These are phyloP conservation scores for Suillus placidus DNA, from an alignment of 768 basidiomycete species.

Conservation along the genomic window DNA sequence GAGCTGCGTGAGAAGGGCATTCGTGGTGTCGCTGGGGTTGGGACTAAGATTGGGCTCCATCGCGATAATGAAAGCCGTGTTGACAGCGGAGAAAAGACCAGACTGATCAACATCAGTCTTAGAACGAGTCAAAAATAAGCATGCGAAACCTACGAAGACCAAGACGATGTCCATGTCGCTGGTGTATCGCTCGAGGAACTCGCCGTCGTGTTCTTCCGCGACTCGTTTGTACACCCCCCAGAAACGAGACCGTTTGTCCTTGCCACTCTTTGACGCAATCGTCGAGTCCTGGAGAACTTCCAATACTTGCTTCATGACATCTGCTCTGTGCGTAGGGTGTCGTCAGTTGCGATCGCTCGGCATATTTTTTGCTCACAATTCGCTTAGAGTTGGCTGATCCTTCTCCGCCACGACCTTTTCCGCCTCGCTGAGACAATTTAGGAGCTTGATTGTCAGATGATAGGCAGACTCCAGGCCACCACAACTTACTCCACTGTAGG, in stretches of 20 bases:
- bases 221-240: conserved; percentile 17
- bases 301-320: neutral
- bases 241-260: conserved; percentile 9
- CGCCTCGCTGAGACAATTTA: neutral
- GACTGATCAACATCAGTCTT: conserved; percentile 9
- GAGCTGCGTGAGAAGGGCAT: conserved; percentile 15
- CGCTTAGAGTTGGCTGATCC: neutral
- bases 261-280: neutral
- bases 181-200: conserved; percentile 20
- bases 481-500: neutral
- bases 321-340: neutral
- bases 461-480: neutral
- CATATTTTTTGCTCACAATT: neutral
- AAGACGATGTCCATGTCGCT: conserved; percentile 22
- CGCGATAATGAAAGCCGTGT: conserved; percentile 13
- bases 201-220: conserved; percentile 19
- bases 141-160: conserved; percentile 20
- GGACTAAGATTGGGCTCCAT: conserved; percentile 14
- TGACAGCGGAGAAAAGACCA: conserved; percentile 19
- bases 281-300: neutral
- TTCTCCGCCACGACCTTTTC: neutral
- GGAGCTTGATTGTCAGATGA: neutral
- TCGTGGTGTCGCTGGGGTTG: conserved; percentile 15
- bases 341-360: neutral
- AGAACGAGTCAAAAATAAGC: neutral